A percentile compares a stretch with the other conserved stretches of the same genome.
Evolutionary conservation across 495 filamentous ascomycete species (phyloP).

Genomic region (Penicillium ochrochloron): DNA sequence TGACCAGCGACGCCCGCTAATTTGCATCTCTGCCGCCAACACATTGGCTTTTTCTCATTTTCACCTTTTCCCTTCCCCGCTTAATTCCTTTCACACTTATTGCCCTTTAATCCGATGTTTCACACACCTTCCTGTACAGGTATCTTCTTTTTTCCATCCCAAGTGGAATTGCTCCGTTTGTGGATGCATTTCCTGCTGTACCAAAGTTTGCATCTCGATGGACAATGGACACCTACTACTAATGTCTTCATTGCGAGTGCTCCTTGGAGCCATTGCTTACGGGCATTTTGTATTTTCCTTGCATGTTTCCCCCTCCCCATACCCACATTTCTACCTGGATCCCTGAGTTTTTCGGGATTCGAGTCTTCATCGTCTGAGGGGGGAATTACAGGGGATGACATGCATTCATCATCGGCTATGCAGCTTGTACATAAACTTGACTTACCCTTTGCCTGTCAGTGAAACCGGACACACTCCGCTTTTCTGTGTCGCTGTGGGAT

Average conservation of each 20-base stretch:
- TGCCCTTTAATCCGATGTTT: conserved; percentile 45
- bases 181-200: conserved; percentile 33
- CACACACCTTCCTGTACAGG: conserved; percentile 41
- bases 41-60: conserved; percentile 36
- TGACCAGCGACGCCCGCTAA: conserved; percentile 11
- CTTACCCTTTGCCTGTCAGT: conserved; percentile 24
- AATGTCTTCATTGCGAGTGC: conserved; percentile 13
- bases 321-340: neutral
- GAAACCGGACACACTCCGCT: conserved; percentile 19
- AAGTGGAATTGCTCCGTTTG: conserved; percentile 25
- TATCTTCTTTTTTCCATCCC: conserved; percentile 12
- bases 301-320: neutral
- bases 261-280: conserved; percentile 11
- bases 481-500: conserved; percentile 24
- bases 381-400: conserved; percentile 15
- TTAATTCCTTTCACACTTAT: conserved; percentile 35
- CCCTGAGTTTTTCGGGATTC: neutral
- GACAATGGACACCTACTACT: conserved; percentile 26
- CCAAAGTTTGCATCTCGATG: conserved; percentile 36
- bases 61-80: conserved; percentile 14
- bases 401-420: conserved; percentile 31
- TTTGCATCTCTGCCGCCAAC: conserved; percentile 14
- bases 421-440: conserved; percentile 50
- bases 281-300: conserved; percentile 22
- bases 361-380: conserved; percentile 12